Evolutionary conservation across 192 early-diverging fungal genomes (phyloP).

Genomic region (Entophlyctis luteolus): DNA sequence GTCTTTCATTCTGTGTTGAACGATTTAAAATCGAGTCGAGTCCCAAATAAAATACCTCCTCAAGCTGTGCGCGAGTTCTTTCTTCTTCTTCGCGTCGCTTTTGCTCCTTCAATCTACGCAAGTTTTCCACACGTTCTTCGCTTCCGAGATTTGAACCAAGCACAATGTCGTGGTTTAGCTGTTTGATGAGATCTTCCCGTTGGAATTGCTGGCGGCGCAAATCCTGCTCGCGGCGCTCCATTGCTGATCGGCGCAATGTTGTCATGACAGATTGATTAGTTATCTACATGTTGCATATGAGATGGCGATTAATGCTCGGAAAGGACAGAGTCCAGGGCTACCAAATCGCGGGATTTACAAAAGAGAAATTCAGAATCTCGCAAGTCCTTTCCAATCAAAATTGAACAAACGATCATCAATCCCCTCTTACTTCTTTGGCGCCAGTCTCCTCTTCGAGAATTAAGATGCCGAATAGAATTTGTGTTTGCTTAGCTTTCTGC

Average conservation of each 20-base stretch:
- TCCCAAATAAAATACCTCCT: conserved; percentile 29
- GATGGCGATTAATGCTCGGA: no score
- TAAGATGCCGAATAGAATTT: conserved; percentile 53
- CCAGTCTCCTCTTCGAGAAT: conserved; percentile 35
- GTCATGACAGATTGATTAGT: no score
- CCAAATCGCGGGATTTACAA: no score
- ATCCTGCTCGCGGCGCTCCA: conserved; percentile 44
- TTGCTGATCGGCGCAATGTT: conserved; percentile 58
- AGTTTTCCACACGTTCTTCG: conserved; percentile 42
- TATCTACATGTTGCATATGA: no score
- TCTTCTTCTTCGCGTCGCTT: conserved; percentile 33
- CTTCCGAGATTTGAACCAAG: conserved; percentile 30
- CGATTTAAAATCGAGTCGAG: no score
- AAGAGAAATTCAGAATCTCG: no score
- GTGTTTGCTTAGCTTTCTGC: conserved; percentile 77
- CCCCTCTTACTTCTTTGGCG: no score
- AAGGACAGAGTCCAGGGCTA: no score
- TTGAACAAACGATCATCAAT: no score
- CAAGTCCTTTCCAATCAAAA: no score
- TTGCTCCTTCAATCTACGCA: conserved; percentile 36
- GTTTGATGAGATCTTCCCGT: conserved; percentile 43
- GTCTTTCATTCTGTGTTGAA: conserved; percentile 22
- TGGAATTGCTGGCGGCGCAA: conserved; percentile 36
- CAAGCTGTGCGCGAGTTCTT: conserved; percentile 26
- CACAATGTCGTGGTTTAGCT: conserved; percentile 41